Percentiles rank a stretch among this genome's conserved stretches.
phyloP scores from a whole-genome alignment of 1,139 yeast species.

The Pichiaceae sp. region DNA sequence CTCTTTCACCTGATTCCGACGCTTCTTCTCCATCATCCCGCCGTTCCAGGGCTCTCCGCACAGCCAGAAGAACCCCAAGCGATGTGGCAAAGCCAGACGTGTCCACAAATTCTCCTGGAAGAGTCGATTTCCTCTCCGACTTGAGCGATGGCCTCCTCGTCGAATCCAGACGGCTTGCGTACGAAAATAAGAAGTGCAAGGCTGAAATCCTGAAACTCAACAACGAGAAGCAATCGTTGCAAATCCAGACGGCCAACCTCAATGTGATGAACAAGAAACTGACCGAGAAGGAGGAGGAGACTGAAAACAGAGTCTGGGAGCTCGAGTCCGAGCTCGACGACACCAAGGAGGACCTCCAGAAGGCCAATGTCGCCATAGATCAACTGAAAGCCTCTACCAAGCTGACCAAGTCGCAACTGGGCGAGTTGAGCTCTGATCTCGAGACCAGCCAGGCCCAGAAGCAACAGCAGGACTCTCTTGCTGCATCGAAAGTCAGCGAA shows the following conservation, averaged over 20 bases:
- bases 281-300: constrained; percentile 27
- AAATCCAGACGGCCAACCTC: constrained; percentile 29
- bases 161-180: constrained; percentile 73
- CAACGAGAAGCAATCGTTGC: constrained; percentile 22
- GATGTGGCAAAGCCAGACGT: neutral
- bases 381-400: constrained; percentile 28
- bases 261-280: constrained; percentile 27
- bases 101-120: constrained; percentile 20
- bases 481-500: constrained; percentile 28
- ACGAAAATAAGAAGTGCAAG: constrained; percentile 53
- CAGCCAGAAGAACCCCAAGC: neutral
- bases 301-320: constrained; percentile 74
- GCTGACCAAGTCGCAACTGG: constrained; percentile 16
- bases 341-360: constrained; percentile 10
- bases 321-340: constrained; percentile 26
- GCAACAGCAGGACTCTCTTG: constrained; percentile 30
- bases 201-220: constrained; percentile 32
- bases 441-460: constrained; percentile 41
- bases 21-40: neutral
- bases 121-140: constrained; percentile 75
- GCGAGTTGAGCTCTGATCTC: constrained; percentile 33
- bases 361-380: constrained; percentile 16
- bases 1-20: neutral
- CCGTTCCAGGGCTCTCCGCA: neutral
- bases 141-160: constrained; percentile 69